phyloP scores from a whole-genome alignment of 2,329 filamentous ascomycete genomes.

The Ophiostoma ulmi region DNA sequence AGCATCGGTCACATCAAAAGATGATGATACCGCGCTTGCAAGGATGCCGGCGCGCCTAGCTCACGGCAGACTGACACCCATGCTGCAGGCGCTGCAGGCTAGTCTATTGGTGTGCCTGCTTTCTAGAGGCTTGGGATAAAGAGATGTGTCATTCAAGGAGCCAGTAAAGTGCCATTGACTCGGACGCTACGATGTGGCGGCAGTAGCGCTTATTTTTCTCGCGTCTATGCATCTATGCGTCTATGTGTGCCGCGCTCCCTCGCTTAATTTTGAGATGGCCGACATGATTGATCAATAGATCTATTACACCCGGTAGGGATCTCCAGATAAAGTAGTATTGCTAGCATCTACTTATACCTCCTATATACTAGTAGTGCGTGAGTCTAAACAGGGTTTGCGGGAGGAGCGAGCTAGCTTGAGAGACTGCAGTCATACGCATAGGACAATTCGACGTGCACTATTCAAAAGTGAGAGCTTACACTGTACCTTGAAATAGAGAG shows the following conservation, averaged over 20 bases:
- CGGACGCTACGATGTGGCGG: constrained; percentile 2
- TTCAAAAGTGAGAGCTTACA: background rate
- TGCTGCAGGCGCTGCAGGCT: background rate
- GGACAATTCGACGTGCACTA: background rate
- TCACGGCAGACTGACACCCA: background rate
- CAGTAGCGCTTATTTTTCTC: constrained; percentile 4
- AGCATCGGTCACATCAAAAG: background rate
- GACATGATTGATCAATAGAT: background rate
- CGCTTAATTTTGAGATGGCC: background rate
- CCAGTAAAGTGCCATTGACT: background rate
- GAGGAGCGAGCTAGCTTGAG: background rate
- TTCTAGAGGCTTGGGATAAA: background rate
- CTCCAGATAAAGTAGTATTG: background rate
- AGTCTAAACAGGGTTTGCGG: background rate
- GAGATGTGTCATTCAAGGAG: background rate
- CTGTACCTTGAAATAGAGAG: background rate
- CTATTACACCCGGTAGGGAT: background rate
- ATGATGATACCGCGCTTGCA: background rate
- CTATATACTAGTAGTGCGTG: background rate
- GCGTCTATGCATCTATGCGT: background rate
- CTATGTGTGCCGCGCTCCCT: background rate
- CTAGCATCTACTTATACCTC: background rate
- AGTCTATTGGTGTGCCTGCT: background rate
- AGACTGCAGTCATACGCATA: background rate
- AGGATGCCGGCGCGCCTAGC: background rate